phyloP scores from a whole-genome alignment of 192 early-diverging fungal species.

The Backusella macrospora region DNA sequence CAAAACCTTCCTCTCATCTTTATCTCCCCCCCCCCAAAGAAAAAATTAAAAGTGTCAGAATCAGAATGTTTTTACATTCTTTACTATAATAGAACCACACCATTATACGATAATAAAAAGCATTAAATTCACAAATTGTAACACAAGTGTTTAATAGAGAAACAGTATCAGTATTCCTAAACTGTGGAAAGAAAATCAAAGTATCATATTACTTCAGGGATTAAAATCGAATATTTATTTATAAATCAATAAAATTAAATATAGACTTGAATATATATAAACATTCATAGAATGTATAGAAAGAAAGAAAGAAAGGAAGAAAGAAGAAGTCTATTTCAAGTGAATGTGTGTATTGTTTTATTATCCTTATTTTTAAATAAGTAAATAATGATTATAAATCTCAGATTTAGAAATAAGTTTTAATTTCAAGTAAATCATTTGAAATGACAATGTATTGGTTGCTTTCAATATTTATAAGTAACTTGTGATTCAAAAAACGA shows the following conservation, averaged over 20 bases:
- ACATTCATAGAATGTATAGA: neutral
- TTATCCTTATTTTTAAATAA: neutral
- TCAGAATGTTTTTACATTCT: conserved; percentile 11
- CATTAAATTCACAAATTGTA: neutral
- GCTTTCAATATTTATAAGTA: conserved; percentile 6
- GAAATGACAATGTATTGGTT: conserved; percentile 12
- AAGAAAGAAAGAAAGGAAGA: neutral
- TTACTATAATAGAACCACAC: neutral
- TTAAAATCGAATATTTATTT: neutral
- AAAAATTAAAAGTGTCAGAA: neutral
- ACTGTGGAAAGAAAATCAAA: neutral
- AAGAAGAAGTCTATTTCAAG: neutral
- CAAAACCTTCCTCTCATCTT: neutral
- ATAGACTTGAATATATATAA: neutral
- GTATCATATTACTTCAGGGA: conserved; percentile 1
- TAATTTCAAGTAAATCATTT: conserved; percentile 13
- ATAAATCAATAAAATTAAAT: neutral
- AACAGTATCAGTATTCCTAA: neutral
- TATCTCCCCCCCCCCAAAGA: neutral
- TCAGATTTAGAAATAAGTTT: conserved; percentile 11
- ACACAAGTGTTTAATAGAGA: neutral
- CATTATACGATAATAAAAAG: neutral
- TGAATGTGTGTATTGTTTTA: neutral
- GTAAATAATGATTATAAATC: neutral
- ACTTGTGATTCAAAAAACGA: neutral